These are phyloP conservation scores for Fusarium penzigii DNA, from an alignment of 2,329 filamentous ascomycete species.

Conservation along the genomic window DNA sequence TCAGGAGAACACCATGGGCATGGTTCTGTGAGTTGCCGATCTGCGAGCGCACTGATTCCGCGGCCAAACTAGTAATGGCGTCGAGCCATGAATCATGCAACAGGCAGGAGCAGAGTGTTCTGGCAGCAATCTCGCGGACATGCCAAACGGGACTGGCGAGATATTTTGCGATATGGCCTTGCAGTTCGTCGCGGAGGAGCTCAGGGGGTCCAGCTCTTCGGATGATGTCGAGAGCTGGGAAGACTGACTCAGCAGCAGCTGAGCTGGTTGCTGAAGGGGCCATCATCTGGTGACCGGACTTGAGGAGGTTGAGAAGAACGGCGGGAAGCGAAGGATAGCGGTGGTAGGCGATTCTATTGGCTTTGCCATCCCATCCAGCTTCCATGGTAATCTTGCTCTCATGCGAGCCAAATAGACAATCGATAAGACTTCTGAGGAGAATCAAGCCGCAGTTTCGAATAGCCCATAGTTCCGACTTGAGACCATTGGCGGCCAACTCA, in stretches of 20 bases:
- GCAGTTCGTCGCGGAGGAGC: slow-evolving; percentile 54
- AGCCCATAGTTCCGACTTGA: slow-evolving; percentile 86
- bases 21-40: slow-evolving; percentile 47
- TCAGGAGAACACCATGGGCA: slow-evolving; percentile 60
- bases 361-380: slow-evolving; percentile 64
- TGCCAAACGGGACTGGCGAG: slow-evolving; percentile 75
- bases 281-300: slow-evolving; percentile 49
- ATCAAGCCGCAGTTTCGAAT: slow-evolving; percentile 92
- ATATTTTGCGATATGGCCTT: slow-evolving; percentile 60
- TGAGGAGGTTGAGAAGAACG: slow-evolving; percentile 64
- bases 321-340: slow-evolving; percentile 66
- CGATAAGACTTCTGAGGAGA: slow-evolving; percentile 82
- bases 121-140: slow-evolving; percentile 76
- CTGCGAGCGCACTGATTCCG: slow-evolving; percentile 25
- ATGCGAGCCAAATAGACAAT: slow-evolving; percentile 73
- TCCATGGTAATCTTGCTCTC: slow-evolving; percentile 67
- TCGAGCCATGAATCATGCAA: slow-evolving; percentile 52
- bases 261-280: slow-evolving; percentile 37
- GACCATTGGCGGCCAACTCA: slow-evolving; percentile 74
- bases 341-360: slow-evolving; percentile 67
- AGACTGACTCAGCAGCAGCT: slow-evolving; percentile 67
- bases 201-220: slow-evolving; percentile 69
- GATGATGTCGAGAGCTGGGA: slow-evolving; percentile 81
- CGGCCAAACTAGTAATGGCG: slow-evolving; percentile 41
- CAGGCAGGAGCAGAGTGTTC: slow-evolving; percentile 67